Evolutionary conservation across 2,329 filamentous ascomycete genomes (phyloP), one percentile per base, ranked within the genome.

Genomic region (Exophiala oligosperma): DNA sequence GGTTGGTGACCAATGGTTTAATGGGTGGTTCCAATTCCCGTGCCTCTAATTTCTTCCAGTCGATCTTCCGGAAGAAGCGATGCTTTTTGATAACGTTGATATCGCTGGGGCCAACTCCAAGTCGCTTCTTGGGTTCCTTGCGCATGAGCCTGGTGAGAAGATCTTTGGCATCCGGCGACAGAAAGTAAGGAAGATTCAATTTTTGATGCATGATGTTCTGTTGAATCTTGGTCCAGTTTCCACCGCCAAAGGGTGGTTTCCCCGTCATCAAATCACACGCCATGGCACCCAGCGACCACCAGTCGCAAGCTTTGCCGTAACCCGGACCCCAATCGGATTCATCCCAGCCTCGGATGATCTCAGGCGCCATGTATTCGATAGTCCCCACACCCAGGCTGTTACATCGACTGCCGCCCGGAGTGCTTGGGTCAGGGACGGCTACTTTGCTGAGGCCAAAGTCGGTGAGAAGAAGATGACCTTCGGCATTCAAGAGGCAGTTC

Each of bases 361-460:
- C 94, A 0, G 94, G 94, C 0, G 94, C 95, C 94, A 99, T 99
- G 81, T 99, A 99, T 73, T 97, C 94, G 58, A 97, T 88, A 0
- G 94, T 99, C 51, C 94, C 94, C 8, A 97, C 85, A 11, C 65
- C 66, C 65, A 97, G 89, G 43, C 91, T 96, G 75, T 92, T 91
- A 80, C 93, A 97, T 32, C 80, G 81, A 64, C 81, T 81, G 55
- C 84, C 82, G 54, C 84, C 76, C 1, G 67, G 65, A 24, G 68
- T 76, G 73, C 74, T 78, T 40, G 80, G 77, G 43, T 86, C 86
- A 57, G 92, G 87, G 14, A 94, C 83, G 0, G 92, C 88, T 32
- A 97, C 94, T 76, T 99, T 99, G 76, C 91, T 96, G 17, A 99
- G 84, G 3, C 94, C 94, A 72, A 99, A 99, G 74, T 99, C 95